Evolutionary conservation across 371 early-diverging fungal species (phyloP).

Genomic region (Mortierella sp.): DNA sequence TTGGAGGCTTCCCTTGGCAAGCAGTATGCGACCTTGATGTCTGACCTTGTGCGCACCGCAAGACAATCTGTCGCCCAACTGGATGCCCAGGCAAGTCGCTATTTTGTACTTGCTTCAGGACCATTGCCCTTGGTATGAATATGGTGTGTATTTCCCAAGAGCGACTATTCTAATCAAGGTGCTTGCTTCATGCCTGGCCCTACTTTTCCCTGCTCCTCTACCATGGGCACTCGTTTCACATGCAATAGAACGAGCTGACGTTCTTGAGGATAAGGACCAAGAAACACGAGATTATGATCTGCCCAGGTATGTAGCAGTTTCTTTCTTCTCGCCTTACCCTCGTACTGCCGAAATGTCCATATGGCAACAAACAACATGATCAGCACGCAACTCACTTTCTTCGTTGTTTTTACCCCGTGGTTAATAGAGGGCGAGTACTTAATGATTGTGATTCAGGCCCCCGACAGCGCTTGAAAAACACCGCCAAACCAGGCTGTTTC

Average conservation of each 20-base stretch:
- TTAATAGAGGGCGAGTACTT: constrained; percentile 87
- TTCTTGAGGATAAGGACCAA: constrained; percentile 93
- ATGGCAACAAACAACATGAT: neutral
- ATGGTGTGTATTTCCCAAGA: neutral
- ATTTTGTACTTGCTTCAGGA: neutral
- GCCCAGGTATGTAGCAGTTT: constrained; percentile 76
- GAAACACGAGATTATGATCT: constrained; percentile 96
- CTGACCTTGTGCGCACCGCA: constrained; percentile 81
- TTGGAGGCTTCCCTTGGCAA: constrained; percentile 84
- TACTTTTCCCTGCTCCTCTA: neutral
- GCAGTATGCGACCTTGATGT: constrained; percentile 84
- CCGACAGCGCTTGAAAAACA: constrained; percentile 59
- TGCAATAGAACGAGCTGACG: constrained; percentile 88
- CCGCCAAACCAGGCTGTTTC: neutral
- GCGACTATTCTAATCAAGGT: neutral
- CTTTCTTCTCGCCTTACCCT: neutral
- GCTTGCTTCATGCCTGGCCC: neutral
- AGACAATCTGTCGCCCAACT: constrained; percentile 76
- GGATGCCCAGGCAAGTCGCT: constrained; percentile 73
- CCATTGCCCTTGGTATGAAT: neutral
- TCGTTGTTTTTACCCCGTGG: neutral
- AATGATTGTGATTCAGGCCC: constrained; percentile 91
- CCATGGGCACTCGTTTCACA: constrained; percentile 13
- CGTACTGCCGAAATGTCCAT: neutral
- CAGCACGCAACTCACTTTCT: neutral